Percentiles rank a stretch among this genome's conserved stretches.
These are phyloP conservation scores for Coemansia sp. DNA, from an alignment of 192 early-diverging fungal species.

Conservation along the genomic window DNA sequence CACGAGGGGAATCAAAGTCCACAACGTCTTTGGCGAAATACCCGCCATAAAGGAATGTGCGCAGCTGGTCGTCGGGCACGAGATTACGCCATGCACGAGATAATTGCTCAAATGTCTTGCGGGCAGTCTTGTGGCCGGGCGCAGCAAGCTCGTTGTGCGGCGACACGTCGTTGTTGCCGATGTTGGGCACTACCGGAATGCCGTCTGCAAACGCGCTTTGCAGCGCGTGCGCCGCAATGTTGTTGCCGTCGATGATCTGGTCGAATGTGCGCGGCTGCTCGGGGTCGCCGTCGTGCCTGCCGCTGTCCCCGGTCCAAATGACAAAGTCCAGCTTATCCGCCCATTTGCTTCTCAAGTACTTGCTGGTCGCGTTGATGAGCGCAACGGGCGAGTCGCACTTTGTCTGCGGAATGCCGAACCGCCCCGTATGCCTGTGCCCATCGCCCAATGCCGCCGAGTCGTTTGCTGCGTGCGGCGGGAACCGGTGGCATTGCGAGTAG, in stretches of 20 bases:
- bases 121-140: conserved; percentile 48
- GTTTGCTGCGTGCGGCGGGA: conserved; percentile 10
- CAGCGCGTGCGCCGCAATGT: conserved; percentile 46
- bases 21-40: conserved; percentile 62
- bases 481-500: conserved; percentile 59
- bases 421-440: conserved; percentile 42
- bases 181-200: conserved; percentile 31
- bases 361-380: conserved; percentile 57
- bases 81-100: conserved; percentile 58
- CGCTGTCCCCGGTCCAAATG: conserved; percentile 70
- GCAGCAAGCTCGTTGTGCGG: conserved; percentile 65
- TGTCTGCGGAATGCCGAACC: conserved; percentile 55
- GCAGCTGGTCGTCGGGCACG: conserved; percentile 60
- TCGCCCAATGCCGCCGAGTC: conserved; percentile 8
- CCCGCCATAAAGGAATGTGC: conserved; percentile 64
- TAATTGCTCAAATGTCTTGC: conserved; percentile 51
- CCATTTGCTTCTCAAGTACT: conserved; percentile 51
- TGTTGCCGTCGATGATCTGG: conserved; percentile 63
- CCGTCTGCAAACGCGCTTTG: conserved; percentile 39
- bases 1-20: conserved; percentile 12
- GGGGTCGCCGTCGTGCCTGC: conserved; percentile 69
- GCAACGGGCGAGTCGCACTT: conserved; percentile 62
- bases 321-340: conserved; percentile 62
- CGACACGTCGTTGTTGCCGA: conserved; percentile 72
- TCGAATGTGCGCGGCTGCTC: conserved; percentile 58